A percentile compares a stretch with the other conserved stretches of the same genome.
These are phyloP conservation scores for Daldinia decipiens DNA, from an alignment of 495 filamentous ascomycete species.

Conservation along the genomic window DNA sequence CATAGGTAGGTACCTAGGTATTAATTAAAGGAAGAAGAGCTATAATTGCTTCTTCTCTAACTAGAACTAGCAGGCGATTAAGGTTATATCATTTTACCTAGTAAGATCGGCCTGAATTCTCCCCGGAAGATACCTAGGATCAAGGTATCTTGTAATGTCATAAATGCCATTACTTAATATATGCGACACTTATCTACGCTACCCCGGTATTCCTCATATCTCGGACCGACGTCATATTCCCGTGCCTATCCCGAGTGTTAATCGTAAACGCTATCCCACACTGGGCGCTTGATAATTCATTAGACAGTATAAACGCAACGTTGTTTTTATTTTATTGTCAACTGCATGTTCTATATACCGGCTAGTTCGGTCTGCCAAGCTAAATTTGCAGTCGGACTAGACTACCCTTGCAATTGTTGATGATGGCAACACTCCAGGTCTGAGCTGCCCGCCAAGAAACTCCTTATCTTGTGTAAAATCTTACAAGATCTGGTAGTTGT, in stretches of 20 bases:
- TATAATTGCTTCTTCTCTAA: not conserved
- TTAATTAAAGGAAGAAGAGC: not conserved
- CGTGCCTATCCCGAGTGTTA: not conserved
- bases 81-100: conserved; percentile 20
- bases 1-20: too few species aligned
- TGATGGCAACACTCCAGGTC: conserved; percentile 11
- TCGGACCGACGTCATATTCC: conserved; percentile 18
- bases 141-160: too few species aligned
- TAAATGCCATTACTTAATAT: too few species aligned
- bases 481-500: conserved; percentile 47
- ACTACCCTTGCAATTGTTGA: conserved; percentile 6
- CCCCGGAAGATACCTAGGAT: too few species aligned
- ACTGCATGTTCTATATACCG: conserved; percentile 27
- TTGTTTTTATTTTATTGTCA: conserved; percentile 10
- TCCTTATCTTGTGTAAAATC: conserved; percentile 8
- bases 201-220: not conserved
- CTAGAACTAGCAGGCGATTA: not conserved
- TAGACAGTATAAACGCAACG: conserved; percentile 7
- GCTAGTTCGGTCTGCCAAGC: conserved; percentile 7
- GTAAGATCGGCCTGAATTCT: not conserved
- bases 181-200: not conserved
- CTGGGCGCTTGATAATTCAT: not conserved
- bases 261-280: not conserved
- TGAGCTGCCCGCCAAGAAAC: not conserved
- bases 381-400: conserved; percentile 1